phyloP scores from a whole-genome alignment of 768 basidiomycete species.

The Phaeotremella skinneri region DNA sequence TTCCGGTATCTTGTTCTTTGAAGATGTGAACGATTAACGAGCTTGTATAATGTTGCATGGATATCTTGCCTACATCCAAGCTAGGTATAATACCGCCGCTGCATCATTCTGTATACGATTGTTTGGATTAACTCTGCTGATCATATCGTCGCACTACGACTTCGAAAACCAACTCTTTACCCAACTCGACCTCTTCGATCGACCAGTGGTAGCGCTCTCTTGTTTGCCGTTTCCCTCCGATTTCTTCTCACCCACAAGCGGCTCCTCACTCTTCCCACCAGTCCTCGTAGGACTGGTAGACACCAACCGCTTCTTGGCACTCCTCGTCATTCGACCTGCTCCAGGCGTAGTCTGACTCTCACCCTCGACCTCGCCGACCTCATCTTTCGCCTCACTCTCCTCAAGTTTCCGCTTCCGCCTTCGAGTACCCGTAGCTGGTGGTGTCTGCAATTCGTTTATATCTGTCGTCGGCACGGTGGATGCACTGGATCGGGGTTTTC shows the following conservation, averaged over 20 bases:
- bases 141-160: too few relatives aligned
- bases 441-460: neutral
- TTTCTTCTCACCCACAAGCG: neutral
- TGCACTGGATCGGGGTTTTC: neutral
- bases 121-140: too few relatives aligned
- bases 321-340: constrained; percentile 1
- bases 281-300: neutral
- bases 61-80: neutral
- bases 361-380: constrained; percentile 90
- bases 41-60: neutral
- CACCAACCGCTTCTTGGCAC: constrained; percentile 1
- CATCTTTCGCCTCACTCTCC: constrained; percentile 64
- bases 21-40: constrained; percentile 8
- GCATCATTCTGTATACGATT: too few relatives aligned
- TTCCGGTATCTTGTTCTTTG: too few relatives aligned
- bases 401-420: neutral
- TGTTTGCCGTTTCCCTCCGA: neutral
- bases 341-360: constrained; percentile 53
- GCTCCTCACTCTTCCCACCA: neutral
- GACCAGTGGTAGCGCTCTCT: neutral
- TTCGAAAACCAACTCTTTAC: too few relatives aligned
- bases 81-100: too few relatives aligned
- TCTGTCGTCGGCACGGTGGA: neutral
- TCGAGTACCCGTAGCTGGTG: constrained; percentile 5
- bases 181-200: constrained; percentile 11